phyloP scores from a whole-genome alignment of 2,329 filamentous ascomycete species.

The Blastomyces percursus region DNA sequence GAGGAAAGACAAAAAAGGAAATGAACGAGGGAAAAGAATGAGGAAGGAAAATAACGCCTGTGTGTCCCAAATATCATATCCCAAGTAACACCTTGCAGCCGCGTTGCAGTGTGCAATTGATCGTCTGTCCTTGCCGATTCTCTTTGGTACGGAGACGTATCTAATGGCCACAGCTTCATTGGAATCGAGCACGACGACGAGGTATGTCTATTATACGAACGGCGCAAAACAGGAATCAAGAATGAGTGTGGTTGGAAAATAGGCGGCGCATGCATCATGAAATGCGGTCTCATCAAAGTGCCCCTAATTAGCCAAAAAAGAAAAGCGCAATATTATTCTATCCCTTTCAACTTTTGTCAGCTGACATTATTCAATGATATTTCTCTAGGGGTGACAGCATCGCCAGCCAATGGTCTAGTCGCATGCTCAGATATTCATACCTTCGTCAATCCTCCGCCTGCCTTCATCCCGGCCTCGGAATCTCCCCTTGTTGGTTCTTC shows the following conservation, averaged over 20 bases:
- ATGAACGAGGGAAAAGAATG: not conserved
- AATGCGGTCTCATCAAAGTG: not conserved
- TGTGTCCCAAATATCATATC: not conserved
- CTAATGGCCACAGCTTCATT: not conserved
- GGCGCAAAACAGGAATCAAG: not conserved
- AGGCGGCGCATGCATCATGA: not conserved
- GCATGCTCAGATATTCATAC: not conserved
- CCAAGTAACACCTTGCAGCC: not conserved
- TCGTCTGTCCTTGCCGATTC: not conserved
- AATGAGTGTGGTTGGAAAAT: not conserved
- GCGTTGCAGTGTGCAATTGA: not conserved
- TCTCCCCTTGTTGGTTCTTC: slow-evolving; percentile 21
- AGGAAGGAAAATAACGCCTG: not conserved
- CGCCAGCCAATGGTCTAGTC: not conserved
- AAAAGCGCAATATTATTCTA: not conserved
- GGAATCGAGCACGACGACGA: not conserved
- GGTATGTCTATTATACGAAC: not conserved
- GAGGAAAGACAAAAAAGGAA: not conserved
- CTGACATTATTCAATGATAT: not conserved
- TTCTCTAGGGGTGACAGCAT: not conserved
- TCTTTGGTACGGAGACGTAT: not conserved
- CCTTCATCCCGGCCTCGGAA: slow-evolving; percentile 13
- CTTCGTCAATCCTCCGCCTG: not conserved
- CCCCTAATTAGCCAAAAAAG: not conserved
- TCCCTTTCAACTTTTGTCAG: not conserved